A percentile compares a stretch with the other conserved stretches of the same genome.
Conservation (phyloP, 1,284 basidiomycete species). For the Xanthoconium separans region DNA sequence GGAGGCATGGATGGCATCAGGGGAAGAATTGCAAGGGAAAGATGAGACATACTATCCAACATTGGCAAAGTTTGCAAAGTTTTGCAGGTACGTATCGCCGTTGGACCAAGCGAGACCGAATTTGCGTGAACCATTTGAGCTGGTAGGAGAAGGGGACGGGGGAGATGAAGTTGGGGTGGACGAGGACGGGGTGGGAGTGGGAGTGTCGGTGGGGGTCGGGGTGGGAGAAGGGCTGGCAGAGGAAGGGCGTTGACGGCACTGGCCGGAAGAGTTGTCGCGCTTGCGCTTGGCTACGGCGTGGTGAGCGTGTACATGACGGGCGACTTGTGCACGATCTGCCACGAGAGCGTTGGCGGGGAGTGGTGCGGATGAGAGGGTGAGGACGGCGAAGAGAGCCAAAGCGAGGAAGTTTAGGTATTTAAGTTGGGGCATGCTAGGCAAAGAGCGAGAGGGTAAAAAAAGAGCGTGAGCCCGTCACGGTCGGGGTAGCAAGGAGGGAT, state of each 20-base stretch:
- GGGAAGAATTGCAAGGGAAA: slow-evolving; percentile 1
- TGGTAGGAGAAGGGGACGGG: slow-evolving; percentile 1
- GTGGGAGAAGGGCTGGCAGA: slow-evolving; percentile 8
- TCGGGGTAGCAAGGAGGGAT: not conserved
- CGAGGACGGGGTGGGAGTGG: slow-evolving; percentile 6
- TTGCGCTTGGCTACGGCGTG: slow-evolving; percentile 50
- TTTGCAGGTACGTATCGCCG: slow-evolving; percentile 28
- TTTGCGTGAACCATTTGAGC: slow-evolving; percentile 26
- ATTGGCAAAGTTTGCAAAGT: slow-evolving; percentile 18
- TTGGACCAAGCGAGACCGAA: slow-evolving; percentile 44
- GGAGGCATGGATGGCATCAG: not conserved
- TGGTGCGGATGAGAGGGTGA: slow-evolving; percentile 48
- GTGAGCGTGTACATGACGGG: slow-evolving; percentile 40
- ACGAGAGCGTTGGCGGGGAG: slow-evolving; percentile 53
- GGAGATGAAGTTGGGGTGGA: slow-evolving; percentile 15
- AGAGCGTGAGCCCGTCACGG: slow-evolving; percentile 20
- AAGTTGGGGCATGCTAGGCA: slow-evolving; percentile 44
- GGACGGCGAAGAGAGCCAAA: slow-evolving; percentile 54
- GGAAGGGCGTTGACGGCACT: slow-evolving; percentile 52
- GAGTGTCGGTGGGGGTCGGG: not conserved
- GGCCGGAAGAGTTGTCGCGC: slow-evolving; percentile 39
- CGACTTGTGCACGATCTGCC: slow-evolving; percentile 39
- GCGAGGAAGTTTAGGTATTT: slow-evolving; percentile 59
- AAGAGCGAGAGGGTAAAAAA: slow-evolving; percentile 13
- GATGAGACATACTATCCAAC: slow-evolving; percentile 32